Percentiles rank a stretch among this genome's conserved stretches.
Conservation (phyloP, 2,329 filamentous ascomycete species). For the Pseudocercospora crystallina region DNA sequence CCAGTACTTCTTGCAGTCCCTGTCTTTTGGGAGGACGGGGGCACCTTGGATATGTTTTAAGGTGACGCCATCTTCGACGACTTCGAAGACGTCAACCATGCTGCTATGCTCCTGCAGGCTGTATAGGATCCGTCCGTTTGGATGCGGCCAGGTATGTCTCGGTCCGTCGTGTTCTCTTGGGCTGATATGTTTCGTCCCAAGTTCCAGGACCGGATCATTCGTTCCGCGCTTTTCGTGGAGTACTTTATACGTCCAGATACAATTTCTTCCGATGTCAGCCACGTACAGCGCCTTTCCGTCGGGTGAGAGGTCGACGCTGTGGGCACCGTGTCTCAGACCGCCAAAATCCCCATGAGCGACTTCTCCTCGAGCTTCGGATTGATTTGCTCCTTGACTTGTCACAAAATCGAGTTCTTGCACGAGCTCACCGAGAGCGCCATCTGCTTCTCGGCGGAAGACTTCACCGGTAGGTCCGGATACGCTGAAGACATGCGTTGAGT, state of each 20-base stretch:
- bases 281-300: conserved; percentile 34
- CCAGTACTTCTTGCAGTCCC: conserved; percentile 36
- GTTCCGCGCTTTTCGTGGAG: conserved; percentile 18
- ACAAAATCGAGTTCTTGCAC: conserved; percentile 37
- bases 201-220: conserved; percentile 25
- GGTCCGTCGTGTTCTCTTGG: conserved; percentile 35
- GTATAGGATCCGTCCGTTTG: conserved; percentile 35
- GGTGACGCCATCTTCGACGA: conserved; percentile 30
- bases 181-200: conserved; percentile 31
- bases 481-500: conserved; percentile 33
- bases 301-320: conserved; percentile 33
- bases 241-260: conserved; percentile 36
- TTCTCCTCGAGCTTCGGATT: conserved; percentile 27
- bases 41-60: conserved; percentile 31
- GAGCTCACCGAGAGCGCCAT: conserved; percentile 33
- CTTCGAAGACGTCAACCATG: conserved; percentile 36
- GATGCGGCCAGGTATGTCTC: conserved; percentile 37
- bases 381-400: conserved; percentile 28
- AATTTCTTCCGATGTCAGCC: conserved; percentile 38
- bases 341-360: conserved; percentile 38
- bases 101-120: conserved; percentile 38
- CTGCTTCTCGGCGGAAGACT: conserved; percentile 30
- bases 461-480: conserved; percentile 37
- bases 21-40: conserved; percentile 33
- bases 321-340: conserved; percentile 36